phyloP scores from a whole-genome alignment of 208 protist species.

The Vickermania spadyakhi region DNA sequence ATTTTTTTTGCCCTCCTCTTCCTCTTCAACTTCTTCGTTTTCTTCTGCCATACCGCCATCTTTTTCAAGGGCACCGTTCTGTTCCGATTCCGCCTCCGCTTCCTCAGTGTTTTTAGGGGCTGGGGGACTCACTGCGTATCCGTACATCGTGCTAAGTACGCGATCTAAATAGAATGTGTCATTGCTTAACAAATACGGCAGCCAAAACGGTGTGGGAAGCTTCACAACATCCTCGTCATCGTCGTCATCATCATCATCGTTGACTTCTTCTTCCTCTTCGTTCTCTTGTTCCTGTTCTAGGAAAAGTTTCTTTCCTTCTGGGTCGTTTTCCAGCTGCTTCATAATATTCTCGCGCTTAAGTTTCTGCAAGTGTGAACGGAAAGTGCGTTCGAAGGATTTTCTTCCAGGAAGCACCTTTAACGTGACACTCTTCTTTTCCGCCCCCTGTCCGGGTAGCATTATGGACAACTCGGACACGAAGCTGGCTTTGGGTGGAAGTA shows the following conservation, averaged over 20 bases:
- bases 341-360: neutral
- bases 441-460: neutral
- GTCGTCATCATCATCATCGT: conserved; percentile 9
- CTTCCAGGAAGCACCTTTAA: neutral
- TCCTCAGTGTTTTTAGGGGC: conserved; percentile 10
- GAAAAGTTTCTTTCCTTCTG: conserved; percentile 5
- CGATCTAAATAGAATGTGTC: conserved; percentile 47
- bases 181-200: conserved; percentile 48
- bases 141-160: conserved; percentile 53
- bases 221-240: neutral
- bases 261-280: conserved; percentile 17
- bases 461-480: neutral
- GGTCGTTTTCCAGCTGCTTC: conserved; percentile 7
- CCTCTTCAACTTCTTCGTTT: conserved; percentile 1
- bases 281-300: neutral
- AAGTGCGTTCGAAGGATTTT: neutral
- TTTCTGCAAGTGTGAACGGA: neutral
- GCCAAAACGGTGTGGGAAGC: conserved; percentile 38
- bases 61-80: neutral
- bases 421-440: neutral
- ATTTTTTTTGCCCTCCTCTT: conserved; percentile 1
- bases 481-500: neutral
- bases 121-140: conserved; percentile 38
- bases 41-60: neutral
- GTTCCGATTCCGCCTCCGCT: neutral